Evolutionary conservation across 495 filamentous ascomycete species (phyloP), one percentile per base, ranked within the genome.

Genomic region (Penicillium diatomitis): DNA sequence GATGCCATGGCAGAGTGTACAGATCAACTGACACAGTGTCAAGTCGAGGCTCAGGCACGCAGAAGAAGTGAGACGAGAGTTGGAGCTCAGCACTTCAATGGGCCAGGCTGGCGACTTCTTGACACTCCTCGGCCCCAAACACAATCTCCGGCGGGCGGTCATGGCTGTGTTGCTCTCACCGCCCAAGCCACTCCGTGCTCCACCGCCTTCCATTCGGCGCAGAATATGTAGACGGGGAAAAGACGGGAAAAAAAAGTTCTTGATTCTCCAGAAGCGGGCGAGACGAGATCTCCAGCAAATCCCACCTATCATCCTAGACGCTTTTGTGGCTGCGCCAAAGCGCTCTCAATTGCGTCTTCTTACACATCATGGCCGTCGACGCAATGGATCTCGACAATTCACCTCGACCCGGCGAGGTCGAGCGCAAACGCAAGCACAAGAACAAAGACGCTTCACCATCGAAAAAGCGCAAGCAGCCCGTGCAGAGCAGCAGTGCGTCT

Each of bases 351-450:
- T 60, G 47, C 50, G 46, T 49, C 31, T 20, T 20, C 20, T 20
- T 20, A 20, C 20, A 20, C 51, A 67, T 41, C 46, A 74, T 72
- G 69, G 65, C 69, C 32, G 48, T 64, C 49, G 68, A 72, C 49
- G 62, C 63, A 57, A 74, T 74, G 70, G 68, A 73, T 8, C 58
- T 72, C 43, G 69, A 73, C 47, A 58, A 51, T 4, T 52, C 61
- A 5, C 57, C 58, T 12, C 37, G 53, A 31, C 41, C 41, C 38
- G 41, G 42, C 12, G 53, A 54, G 6, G 47, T 53, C 45, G 57
- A 73, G 47, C 70, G 68, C 48, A 76, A 84, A 50, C 71, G 74
- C 52, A 83, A 81, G 57, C 65, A 72, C 61, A 71, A 77, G 48
- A 66, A 69, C 50, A 68, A 72, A 47, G 68, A 73, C 43, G 49